Evolutionary conservation across 495 filamentous ascomycete species (phyloP), one percentile per base, ranked within the genome.

Genomic region (Talaromyces proteolyticus): DNA sequence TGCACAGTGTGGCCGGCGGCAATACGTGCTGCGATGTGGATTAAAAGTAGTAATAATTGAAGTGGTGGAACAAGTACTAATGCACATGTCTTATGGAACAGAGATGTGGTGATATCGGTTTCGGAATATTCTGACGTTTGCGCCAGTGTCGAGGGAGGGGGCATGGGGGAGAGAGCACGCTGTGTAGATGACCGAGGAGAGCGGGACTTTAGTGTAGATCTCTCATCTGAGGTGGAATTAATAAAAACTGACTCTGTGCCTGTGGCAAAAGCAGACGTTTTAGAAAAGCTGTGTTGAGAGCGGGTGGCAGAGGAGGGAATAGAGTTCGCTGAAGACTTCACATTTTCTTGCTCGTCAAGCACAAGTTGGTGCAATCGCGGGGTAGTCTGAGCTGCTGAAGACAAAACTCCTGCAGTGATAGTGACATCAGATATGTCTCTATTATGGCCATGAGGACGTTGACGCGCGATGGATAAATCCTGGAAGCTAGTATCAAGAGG

Each of bases 11-110:
- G 65, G 4, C 82, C 86, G 18, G 83, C 78, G 0, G 80, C 76
- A 53, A 94, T 87, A 34, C 78, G 80, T 0, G 86, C 82, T 2
- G 90, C 88, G 23, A 95, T 86, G 44, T 80, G 80, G 6, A 95
- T 74, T 73, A 95, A 87, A 37, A 93, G 66, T 6, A 80, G 73
- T 29, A 95, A 74, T 6, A 95, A 75, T 51, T 88, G 79, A 19
- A 82, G 76, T 0, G 90, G 89, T 6, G 89, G 89, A 0, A 85
- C 78, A 21, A 94, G 67, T 1, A 94, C 70, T 3, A 93, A 72
- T 17, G 86, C 79, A 59, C 80, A 83, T 0, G 88, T 89, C 64
- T 86, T 89, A 22, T 84, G 78, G 16, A 94, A 70, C 20, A 95
- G 75, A 0, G 80, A 78, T 8, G 78, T 70, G 1, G 88, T 81